Evolutionary conservation across 176 grass and related monocot species (phyloP).

Genomic region (Triticum turgidum): DNA sequence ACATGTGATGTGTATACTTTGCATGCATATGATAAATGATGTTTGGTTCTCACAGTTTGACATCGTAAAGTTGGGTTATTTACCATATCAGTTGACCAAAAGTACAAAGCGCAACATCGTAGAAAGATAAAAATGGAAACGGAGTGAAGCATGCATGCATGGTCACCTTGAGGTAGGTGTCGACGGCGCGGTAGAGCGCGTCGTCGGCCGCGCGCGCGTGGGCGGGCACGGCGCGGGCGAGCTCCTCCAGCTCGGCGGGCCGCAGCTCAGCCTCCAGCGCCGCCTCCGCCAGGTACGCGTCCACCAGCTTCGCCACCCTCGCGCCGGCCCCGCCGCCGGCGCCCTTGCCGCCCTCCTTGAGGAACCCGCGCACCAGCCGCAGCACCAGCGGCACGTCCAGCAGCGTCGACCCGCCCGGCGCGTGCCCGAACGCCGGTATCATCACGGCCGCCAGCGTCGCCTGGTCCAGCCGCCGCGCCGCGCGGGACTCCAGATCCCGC

Average conservation of each 20-base stretch:
- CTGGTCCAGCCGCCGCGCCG: slow-evolving; percentile 69
- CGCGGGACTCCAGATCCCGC: slow-evolving; percentile 75
- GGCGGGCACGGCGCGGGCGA: slow-evolving; percentile 62
- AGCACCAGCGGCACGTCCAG: slow-evolving; percentile 85
- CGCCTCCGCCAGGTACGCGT: slow-evolving; percentile 81
- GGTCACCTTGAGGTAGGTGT: slow-evolving; percentile 94
- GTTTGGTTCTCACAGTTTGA: no score
- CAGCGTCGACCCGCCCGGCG: slow-evolving; percentile 47
- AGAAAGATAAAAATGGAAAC: not conserved
- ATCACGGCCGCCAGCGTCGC: slow-evolving; percentile 76
- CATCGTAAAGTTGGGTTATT: no score
- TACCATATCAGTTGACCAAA: not conserved
- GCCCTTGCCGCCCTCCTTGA: slow-evolving; percentile 32
- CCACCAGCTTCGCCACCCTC: slow-evolving; percentile 74
- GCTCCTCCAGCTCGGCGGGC: slow-evolving; percentile 75
- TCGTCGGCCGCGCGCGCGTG: slow-evolving; percentile 83
- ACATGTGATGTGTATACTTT: no score
- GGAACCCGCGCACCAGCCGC: slow-evolving; percentile 68
- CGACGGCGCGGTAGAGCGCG: slow-evolving; percentile 87
- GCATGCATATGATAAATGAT: no score
- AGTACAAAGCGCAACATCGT: not conserved
- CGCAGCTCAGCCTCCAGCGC: slow-evolving; percentile 74
- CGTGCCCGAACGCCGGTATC: slow-evolving; percentile 84
- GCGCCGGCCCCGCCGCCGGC: slow-evolving; percentile 48
- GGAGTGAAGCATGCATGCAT: not conserved